phyloP scores from a whole-genome alignment of 1,284 basidiomycete genomes.

The Heterobasidion parviporum region DNA sequence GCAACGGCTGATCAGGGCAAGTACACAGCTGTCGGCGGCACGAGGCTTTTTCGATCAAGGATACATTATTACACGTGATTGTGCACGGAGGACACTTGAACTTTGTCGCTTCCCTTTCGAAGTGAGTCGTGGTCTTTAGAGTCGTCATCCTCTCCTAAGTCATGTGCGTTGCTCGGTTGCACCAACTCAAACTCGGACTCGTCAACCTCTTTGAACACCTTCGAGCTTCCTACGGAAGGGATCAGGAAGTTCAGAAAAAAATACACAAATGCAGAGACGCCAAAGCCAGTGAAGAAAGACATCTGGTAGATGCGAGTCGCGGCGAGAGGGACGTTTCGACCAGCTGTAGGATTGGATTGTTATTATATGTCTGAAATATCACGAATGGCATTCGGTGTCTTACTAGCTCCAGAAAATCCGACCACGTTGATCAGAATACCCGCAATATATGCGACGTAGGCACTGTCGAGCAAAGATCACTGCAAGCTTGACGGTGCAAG shows the following conservation, averaged over 20 bases:
- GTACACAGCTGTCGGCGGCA: too few relatives aligned
- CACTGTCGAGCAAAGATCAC: constrained; percentile 30
- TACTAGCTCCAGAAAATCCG: constrained; percentile 59
- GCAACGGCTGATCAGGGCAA: too few relatives aligned
- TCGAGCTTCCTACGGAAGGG: constrained; percentile 46
- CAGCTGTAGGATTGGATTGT: constrained; percentile 25
- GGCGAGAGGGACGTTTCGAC: constrained; percentile 49
- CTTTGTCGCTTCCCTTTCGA: background rate
- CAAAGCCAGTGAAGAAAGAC: constrained; percentile 76
- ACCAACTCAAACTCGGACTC: constrained; percentile 28
- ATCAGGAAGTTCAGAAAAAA: constrained; percentile 47
- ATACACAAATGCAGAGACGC: constrained; percentile 60
- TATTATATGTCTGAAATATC: constrained; percentile 5
- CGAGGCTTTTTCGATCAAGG: too few relatives aligned
- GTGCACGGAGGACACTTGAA: background rate
- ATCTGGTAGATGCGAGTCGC: constrained; percentile 67
- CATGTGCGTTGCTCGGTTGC: background rate
- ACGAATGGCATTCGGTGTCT: constrained; percentile 19
- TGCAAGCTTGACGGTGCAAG: background rate
- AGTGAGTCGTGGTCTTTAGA: background rate
- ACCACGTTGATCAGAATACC: constrained; percentile 82
- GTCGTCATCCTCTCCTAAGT: background rate
- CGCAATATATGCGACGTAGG: constrained; percentile 63
- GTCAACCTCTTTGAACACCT: constrained; percentile 56
- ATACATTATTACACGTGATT: background rate